Percentiles rank a stretch among this genome's conserved stretches.
Evolutionary conservation across 2,329 filamentous ascomycete genomes (phyloP).

Genomic region (Fusarium gaditjirri): DNA sequence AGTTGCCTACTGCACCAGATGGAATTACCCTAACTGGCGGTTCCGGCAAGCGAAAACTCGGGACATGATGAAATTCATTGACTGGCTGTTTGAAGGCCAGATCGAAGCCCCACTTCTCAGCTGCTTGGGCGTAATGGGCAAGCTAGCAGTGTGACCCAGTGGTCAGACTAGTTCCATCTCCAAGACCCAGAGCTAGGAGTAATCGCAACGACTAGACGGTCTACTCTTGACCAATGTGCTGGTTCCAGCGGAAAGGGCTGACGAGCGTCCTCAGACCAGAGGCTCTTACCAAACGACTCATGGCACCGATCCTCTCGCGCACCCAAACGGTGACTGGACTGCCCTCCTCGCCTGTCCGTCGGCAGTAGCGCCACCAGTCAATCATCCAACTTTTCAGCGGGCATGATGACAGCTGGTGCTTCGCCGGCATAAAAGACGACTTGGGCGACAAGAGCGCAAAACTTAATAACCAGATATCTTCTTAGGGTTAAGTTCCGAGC

Average conservation of each 20-base stretch:
- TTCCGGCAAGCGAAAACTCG: conserved; percentile 56
- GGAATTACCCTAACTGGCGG: conserved; percentile 48
- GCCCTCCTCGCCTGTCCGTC: conserved; percentile 62
- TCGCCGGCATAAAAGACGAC: conserved; percentile 70
- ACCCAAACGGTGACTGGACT: conserved; percentile 66
- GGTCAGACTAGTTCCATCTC: conserved; percentile 38
- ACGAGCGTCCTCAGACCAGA: conserved; percentile 79
- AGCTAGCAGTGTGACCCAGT: conserved; percentile 37
- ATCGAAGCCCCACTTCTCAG: conserved; percentile 56
- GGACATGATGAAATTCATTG: conserved; percentile 50
- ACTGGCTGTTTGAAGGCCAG: conserved; percentile 62
- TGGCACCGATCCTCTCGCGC: conserved; percentile 71
- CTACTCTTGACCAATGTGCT: conserved; percentile 62
- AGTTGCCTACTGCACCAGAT: conserved; percentile 52
- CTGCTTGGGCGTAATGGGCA: conserved; percentile 23
- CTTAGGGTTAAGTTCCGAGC: conserved; percentile 99
- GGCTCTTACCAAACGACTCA: conserved; percentile 83
- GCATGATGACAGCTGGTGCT: conserved; percentile 45
- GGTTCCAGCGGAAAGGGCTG: conserved; percentile 74
- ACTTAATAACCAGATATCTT: conserved; percentile 74
- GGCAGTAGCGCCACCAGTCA: conserved; percentile 44
- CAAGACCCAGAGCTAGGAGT: conserved; percentile 36
- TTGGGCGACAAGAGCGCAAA: conserved; percentile 78
- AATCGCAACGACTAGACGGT: conserved; percentile 51
- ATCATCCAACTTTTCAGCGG: conserved; percentile 64